Base-by-base conservation (phyloP, 495 filamentous ascomycete species). In the Amphirosellinia nigrospora region DNA sequence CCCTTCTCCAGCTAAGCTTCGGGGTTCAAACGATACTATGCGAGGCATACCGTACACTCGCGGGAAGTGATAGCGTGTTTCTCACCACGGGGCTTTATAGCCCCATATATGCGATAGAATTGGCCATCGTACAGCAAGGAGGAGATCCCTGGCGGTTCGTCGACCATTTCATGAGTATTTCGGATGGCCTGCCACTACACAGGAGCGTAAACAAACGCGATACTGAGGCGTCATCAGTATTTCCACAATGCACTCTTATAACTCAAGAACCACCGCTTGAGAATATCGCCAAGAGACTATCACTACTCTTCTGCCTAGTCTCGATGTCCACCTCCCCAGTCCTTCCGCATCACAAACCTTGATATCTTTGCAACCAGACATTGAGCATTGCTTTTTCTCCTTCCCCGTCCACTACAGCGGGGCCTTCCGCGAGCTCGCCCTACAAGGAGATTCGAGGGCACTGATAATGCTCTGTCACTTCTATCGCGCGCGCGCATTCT, bases 401-500 rank as follows among this genome's bases (percentile, higher is more conserved):
- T 75, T 78, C 52, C 64, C 74, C n/a, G 70, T 78, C 67, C 58
- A 75, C 53, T 78, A 75, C 38, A 75, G 74, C 55, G 70, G 72
- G 13, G 67, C 72, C 53, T 61, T 78, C 36, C 45, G 76, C 63
- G 46, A 56, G n/a, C 34, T 75, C 41, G 76, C 76, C 3, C 59
- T 71, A 23, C 50, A 43, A 4, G 76, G 76, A 0, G 76, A 78
- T 26, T 71, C 76, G 23, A 23, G 76, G 39, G 69, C 69, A 8
- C 55, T 78, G 36, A 64, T 77, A n/a, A 30, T 78, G 59, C 56
- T 77, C 62, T 72, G 61, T 8, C 74, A 78, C n/a, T 58, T 77
- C 1, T 78, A 78, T 30, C 71, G 68, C 4, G 67, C 0, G 67
- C 68, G n/a, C 69, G 70, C 11, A 36, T 65, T 26, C 26, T 78